phyloP scores from a whole-genome alignment of 2,329 filamentous ascomycete species.

The Lanzia echinophila region DNA sequence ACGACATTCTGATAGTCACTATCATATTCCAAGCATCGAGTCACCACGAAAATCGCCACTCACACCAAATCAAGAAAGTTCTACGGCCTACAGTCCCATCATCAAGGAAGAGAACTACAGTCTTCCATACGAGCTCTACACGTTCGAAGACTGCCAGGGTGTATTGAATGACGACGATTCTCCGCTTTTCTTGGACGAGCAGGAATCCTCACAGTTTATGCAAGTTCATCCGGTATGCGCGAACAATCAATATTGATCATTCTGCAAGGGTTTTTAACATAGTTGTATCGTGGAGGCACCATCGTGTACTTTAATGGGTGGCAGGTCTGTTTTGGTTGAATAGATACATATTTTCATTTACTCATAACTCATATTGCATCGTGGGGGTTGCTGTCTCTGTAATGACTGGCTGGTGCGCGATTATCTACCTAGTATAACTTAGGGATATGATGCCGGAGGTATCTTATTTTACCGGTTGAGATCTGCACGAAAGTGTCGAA shows the following conservation, averaged over 20 bases:
- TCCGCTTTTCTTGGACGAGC: constrained; percentile 23
- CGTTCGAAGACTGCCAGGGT: constrained; percentile 24
- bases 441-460: too few relatives aligned
- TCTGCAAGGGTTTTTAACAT: not conserved
- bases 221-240: constrained; percentile 10
- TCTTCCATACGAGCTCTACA: constrained; percentile 19
- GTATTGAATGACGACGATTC: constrained; percentile 20
- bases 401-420: not conserved
- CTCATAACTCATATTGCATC: not conserved
- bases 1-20: not conserved
- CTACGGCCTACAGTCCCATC: constrained; percentile 9
- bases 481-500: too few relatives aligned
- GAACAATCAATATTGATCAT: constrained; percentile 5
- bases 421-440: not conserved
- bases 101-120: constrained; percentile 16
- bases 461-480: too few relatives aligned
- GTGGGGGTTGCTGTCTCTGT: not conserved
- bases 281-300: not conserved
- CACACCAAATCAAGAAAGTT: constrained; percentile 17
- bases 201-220: constrained; percentile 12
- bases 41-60: constrained; percentile 16
- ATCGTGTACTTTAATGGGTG: constrained; percentile 3
- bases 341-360: not conserved
- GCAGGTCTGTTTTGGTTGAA: not conserved
- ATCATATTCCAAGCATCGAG: not conserved